Evolutionary conservation across 495 filamentous ascomycete species (phyloP), one percentile per base, ranked within the genome.

Genomic region (Saxophila tyrrhenica): DNA sequence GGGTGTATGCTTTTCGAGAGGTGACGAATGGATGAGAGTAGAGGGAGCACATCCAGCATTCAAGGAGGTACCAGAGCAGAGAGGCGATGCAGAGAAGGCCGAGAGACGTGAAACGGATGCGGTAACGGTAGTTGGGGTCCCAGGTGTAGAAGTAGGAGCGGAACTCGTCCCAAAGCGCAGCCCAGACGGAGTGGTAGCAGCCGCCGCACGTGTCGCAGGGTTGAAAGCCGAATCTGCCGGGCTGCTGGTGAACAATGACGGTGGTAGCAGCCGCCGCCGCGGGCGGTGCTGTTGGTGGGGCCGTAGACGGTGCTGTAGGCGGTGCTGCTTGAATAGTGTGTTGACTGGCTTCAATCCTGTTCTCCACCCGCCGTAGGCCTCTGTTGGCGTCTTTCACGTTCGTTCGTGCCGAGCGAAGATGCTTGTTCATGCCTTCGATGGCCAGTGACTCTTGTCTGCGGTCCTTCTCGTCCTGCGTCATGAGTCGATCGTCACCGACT

Each of bases 381-480:
- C 61, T 55, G 35, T 62, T 65, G 0, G 64, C 67, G 38, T 71
- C 69, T 54, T 64, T 63, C 24, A 71, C 61, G 48, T 58, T 67
- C 15, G 64, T 68, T 1, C 67, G 62, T 7, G 66, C 65, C 17
- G 62, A 48, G 17, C 58, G 56, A 29, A 71, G 56, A 25, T 64
- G 59, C 19, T 58, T 51, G 50, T 70, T 68, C 69, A 71, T 70
- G 21, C 50, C 55, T 39, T 66, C 58, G 7, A 71, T 64, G 0
- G 63, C 56, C 8, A 60, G 29, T 1, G 64, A 42, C 50, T 72
- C 69, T 38, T 69, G 56, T 17, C 62, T 51, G 0, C 67, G 58
- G 35, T 69, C 64, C 17, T 62, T 60, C 54, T 69, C 64, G 0
- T 61, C 60, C 47, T 61, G 61, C 10, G 57, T 60, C 13, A 54